Evolutionary conservation across 164 flowering plant species (phyloP), one percentile per base, ranked within the genome.

Genomic region (Tetracentron sinense): DNA sequence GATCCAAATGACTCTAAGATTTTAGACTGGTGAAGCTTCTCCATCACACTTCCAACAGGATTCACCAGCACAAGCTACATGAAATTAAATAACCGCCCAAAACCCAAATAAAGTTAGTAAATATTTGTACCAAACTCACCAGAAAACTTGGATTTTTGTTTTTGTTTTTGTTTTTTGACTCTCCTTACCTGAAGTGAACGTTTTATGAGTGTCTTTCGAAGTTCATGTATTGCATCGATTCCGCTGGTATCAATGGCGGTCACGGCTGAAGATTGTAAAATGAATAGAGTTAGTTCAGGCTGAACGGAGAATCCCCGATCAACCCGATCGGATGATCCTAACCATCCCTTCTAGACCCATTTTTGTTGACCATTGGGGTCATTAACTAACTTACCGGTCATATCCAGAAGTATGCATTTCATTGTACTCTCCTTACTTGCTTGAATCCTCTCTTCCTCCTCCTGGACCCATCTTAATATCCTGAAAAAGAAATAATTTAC

Each of bases 171-270:
- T 17, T 25, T 15, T 38, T 20, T 20, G 23, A 12, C 38, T 23
- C 27, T 30, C 16, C 28, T 70, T 73, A 85, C 92, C 88, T 85
- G 81, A 10, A 89, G 70, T 44, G 93, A 83, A 75, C 79, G 72
- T 70, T 80, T 85, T 30, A 84, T 83, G 3, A 92, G 73, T 58
- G 67, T 77, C 73, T 83, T 87, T 61, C 78, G 76, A 10, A 92
- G 85, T 64, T 92, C 96, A 14, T 63, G 17, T n/a, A 92, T 33
- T 4, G 78, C 58, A 22, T 81, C 92, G 0, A 88, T 67, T 4
- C 98, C 96, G 63, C 93, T 90, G 16, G 93, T 86, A 75, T 92
- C 98, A n/a, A 92, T 90, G 21, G 88, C 85, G 28, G 96, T 84
- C 50, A 85, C 95, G 60, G 96, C 98, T 92, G 88, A 54, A 66